Conservation (phyloP, 495 filamentous ascomycete species). For the Antarctomyces pellizariae region DNA sequence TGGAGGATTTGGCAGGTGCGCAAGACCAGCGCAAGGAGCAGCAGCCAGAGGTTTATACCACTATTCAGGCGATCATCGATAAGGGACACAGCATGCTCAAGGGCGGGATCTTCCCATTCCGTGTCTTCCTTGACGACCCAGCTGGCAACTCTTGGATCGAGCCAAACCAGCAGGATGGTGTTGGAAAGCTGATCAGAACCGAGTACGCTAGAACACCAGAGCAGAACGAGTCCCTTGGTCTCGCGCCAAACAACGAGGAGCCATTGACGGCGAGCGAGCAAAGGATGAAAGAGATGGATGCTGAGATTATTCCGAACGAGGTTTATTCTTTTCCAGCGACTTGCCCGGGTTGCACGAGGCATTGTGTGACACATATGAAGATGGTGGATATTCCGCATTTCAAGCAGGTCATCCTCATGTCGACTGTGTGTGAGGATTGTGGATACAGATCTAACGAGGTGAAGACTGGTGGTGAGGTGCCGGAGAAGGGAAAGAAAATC, state of each 20-base stretch:
- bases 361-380: conserved; percentile 75
- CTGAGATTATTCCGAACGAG: conserved; percentile 69
- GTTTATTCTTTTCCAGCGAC: conserved; percentile 75
- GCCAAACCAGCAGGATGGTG: conserved; percentile 46
- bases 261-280: conserved; percentile 12
- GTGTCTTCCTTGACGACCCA: conserved; percentile 63
- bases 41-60: conserved; percentile 47
- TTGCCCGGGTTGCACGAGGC: conserved; percentile 72
- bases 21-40: conserved; percentile 52
- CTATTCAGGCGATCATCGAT: conserved; percentile 48
- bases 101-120: conserved; percentile 64
- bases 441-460: conserved; percentile 91
- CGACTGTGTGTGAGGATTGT: conserved; percentile 67
- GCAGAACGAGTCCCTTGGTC: conserved; percentile 57
- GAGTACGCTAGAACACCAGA: conserved; percentile 63
- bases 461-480: conserved; percentile 85
- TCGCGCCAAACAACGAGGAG: conserved; percentile 14
- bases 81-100: conserved; percentile 49
- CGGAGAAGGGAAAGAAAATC: conserved; percentile 66
- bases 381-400: conserved; percentile 93
- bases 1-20: conserved; percentile 50
- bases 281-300: conserved; percentile 30
- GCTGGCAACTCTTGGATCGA: conserved; percentile 97
- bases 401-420: conserved; percentile 83
- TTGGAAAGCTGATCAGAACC: conserved; percentile 57